phyloP scores from a whole-genome alignment of 2,329 filamentous ascomycete species.

The Fusarium udum region DNA sequence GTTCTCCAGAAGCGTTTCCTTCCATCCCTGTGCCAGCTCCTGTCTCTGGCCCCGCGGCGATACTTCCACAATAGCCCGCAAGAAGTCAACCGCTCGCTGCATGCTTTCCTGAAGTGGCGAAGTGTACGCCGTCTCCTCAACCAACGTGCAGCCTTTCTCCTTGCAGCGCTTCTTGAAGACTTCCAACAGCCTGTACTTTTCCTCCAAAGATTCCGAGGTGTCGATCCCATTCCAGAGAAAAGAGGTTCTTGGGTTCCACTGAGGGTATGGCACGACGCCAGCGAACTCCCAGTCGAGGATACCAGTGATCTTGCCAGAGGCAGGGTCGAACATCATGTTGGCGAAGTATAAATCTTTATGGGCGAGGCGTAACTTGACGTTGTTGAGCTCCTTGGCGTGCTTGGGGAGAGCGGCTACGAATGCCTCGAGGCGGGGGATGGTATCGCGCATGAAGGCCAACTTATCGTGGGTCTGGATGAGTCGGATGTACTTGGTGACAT shows the following conservation, averaged over 20 bases:
- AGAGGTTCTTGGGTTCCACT: background rate
- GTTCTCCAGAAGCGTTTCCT: background rate
- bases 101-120: fast-evolving
- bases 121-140: fast-evolving
- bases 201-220: fast-evolving
- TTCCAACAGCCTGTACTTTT: background rate
- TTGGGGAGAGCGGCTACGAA: background rate
- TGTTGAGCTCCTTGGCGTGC: background rate
- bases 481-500: background rate
- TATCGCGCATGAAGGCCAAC: background rate
- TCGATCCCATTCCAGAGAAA: background rate
- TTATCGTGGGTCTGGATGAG: background rate
- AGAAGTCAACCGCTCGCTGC: background rate
- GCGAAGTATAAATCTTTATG: background rate
- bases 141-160: fast-evolving
- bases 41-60: background rate
- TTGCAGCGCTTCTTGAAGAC: background rate
- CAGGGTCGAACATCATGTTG: fast-evolving
- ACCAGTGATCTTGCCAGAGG: fast-evolving
- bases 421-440: fast-evolving
- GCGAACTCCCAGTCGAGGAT: background rate
- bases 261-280: fast-evolving
- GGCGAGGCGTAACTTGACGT: background rate
- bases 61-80: background rate
- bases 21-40: background rate